Base-by-base conservation (phyloP, 495 filamentous ascomycete genomes). In the Podospora conica region DNA sequence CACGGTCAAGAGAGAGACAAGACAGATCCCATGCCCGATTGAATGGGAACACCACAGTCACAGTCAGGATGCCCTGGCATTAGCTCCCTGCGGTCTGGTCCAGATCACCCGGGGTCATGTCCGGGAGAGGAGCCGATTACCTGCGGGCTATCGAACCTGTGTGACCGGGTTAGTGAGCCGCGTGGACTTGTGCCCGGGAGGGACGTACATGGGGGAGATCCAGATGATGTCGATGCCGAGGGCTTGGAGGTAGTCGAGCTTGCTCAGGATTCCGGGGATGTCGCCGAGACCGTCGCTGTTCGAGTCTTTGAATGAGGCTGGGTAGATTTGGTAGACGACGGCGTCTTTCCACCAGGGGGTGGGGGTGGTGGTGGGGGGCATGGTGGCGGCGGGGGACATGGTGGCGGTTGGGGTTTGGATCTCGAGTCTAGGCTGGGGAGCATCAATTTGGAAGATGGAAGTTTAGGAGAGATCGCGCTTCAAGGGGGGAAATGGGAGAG, bases 301-400 rank as follows among this genome's bases (percentile, higher is more conserved):
- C 28, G 85, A 86, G 71, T 91, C 88, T 53, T 86, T 85, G 78
- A 84, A 91, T 3, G 83, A 86, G 4, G 87, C 83, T 4, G 88
- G 88, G 79, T 88, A 91, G 70, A 91, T 87, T 70, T 91, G 88
- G 66, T 91, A 91, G 28, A 89, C 84, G 9, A 73, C 69, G 8
- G 70, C 73, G 60, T 80, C 74, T 65, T 80, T 81, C 78, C 78
- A 81, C 75, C 75, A 76, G 1, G 66, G 62, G 11, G 31, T 67
- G 20, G 60, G 27, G 3, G 64, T 25, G n/a, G 60, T 53, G 22
- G 22, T 20, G 7, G 66, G n/a, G n/a, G n/a, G n/a, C n/a, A n/a
- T 28, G 71, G 68, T 71, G 0, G 48, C 29, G n/a, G 57, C 58
- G 53, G 15, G 25, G 18, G n/a, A 22, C 53, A 33, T 27, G 9